Conservation (phyloP, 176 grass and related monocot species). For the Ensete glaucum region DNA sequence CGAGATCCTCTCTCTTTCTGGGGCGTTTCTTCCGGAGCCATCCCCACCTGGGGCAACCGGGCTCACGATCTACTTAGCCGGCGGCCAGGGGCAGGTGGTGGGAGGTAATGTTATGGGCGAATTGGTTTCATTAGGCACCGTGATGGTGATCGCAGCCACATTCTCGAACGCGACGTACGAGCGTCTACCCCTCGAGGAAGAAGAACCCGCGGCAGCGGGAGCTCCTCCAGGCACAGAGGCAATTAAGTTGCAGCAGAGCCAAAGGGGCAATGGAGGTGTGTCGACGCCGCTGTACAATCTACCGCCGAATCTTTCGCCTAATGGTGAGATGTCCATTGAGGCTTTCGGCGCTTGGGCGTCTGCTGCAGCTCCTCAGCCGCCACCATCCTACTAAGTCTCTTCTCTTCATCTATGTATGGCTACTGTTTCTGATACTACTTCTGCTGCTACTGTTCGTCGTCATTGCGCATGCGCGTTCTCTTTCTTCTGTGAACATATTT, state of each 20-base stretch:
- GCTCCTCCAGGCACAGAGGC: conserved; percentile 7
- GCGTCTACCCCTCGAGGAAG: conserved; percentile 49
- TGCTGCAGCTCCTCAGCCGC: conserved; percentile 18
- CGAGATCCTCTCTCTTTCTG: conserved; percentile 65
- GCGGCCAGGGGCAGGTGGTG: conserved; percentile 55
- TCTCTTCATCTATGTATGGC: too few relatives aligned
- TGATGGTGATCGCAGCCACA: conserved; percentile 55
- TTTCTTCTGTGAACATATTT: too few relatives aligned
- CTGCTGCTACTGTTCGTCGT: too few relatives aligned
- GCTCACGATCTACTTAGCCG: conserved; percentile 52
- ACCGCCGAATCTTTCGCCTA: conserved; percentile 52
- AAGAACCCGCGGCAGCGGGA: conserved; percentile 18
- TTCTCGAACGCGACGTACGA: conserved; percentile 71
- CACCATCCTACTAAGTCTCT: neutral
- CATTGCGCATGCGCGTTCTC: too few relatives aligned
- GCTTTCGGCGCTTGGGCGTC: conserved; percentile 30
- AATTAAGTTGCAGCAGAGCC: conserved; percentile 20
- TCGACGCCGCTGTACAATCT: conserved; percentile 52
- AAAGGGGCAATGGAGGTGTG: conserved; percentile 12
- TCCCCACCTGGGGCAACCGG: conserved; percentile 46
- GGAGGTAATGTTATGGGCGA: conserved; percentile 47
- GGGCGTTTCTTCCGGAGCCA: conserved; percentile 50
- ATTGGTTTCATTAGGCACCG: conserved; percentile 46
- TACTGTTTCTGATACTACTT: neutral
- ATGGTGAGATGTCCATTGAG: conserved; percentile 44